These are phyloP conservation scores for Dothiorella sarmentorum DNA, from an alignment of 2,329 filamentous ascomycete genomes.

Conservation along the genomic window DNA sequence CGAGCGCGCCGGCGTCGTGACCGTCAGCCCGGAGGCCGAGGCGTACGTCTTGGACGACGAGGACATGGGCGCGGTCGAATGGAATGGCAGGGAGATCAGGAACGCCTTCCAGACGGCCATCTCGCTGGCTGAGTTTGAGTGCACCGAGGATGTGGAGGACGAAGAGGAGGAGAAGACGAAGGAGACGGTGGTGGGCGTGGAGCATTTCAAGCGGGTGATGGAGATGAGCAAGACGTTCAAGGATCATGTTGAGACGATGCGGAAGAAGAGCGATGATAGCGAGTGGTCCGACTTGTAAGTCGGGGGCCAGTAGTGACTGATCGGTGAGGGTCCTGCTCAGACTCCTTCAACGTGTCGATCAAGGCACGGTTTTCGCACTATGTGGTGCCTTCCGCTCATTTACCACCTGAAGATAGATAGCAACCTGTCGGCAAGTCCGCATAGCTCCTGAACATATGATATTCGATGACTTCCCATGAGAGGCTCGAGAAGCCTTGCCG, in stretches of 20 bases:
- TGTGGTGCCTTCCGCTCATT: too few species aligned
- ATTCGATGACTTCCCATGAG: too few species aligned
- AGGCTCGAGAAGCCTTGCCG: too few species aligned
- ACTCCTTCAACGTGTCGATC: too few species aligned
- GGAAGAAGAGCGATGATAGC: conserved; percentile 6
- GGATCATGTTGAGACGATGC: background rate
- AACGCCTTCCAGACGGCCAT: conserved; percentile 26
- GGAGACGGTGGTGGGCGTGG: background rate
- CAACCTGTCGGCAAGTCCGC: too few species aligned
- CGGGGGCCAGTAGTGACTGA: too few species aligned
- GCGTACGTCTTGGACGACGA: background rate
- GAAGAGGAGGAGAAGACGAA: background rate
- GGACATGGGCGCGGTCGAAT: conserved; percentile 8
- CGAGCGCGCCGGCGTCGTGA: background rate
- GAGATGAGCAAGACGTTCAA: conserved; percentile 12
- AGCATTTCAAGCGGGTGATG: conserved; percentile 12
- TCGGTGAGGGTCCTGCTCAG: too few species aligned
- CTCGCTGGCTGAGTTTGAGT: conserved; percentile 22
- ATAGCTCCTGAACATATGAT: too few species aligned
- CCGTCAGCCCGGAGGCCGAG: background rate
- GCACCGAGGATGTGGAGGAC: background rate
- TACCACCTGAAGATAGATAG: too few species aligned
- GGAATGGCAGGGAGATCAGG: conserved; percentile 24
- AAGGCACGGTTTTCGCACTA: too few species aligned
- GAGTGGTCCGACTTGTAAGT: conserved; percentile 12